A percentile compares a stretch with the other conserved stretches of the same genome.
These are phyloP conservation scores for Akanthomyces lecanii DNA, from an alignment of 2,329 filamentous ascomycete genomes.

Conservation along the genomic window DNA sequence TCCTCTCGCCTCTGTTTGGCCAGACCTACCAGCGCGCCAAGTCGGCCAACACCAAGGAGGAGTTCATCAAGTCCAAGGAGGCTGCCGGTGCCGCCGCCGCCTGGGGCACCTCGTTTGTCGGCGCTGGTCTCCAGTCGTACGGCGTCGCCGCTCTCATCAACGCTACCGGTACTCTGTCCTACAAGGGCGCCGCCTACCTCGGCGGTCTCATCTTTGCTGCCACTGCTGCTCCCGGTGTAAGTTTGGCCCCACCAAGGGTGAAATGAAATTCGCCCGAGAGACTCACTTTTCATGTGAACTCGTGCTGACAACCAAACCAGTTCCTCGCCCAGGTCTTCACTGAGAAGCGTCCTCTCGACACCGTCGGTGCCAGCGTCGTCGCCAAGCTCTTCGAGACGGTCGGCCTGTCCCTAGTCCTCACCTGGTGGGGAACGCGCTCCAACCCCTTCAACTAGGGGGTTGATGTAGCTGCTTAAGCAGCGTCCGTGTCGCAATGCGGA, in stretches of 20 bases:
- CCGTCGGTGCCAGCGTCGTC: conserved; percentile 77
- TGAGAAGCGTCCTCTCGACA: conserved; percentile 89
- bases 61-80: conserved; percentile 93
- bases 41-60: conserved; percentile 88
- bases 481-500: conserved; percentile 7
- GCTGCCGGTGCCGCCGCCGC: conserved; percentile 80
- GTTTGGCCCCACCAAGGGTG: conserved; percentile 30
- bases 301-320: conserved; percentile 40
- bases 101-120: conserved; percentile 85
- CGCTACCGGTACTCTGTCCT: conserved; percentile 88
- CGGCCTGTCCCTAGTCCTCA: conserved; percentile 85
- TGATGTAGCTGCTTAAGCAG: background rate
- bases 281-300: too few relatives aligned
- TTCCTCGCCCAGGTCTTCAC: conserved; percentile 81
- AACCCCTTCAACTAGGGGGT: conserved; percentile 75
- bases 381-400: conserved; percentile 90
- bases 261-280: too few relatives aligned
- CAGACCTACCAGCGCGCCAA: conserved; percentile 92
- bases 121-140: conserved; percentile 84
- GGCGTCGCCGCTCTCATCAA: conserved; percentile 89
- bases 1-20: conserved; percentile 86
- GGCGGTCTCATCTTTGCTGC: conserved; percentile 89
- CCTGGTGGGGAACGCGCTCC: conserved; percentile 95
- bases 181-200: conserved; percentile 95
- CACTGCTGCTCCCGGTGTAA: conserved; percentile 78